Conservation (phyloP, 768 basidiomycete genomes). For the Boletus bicolor region DNA sequence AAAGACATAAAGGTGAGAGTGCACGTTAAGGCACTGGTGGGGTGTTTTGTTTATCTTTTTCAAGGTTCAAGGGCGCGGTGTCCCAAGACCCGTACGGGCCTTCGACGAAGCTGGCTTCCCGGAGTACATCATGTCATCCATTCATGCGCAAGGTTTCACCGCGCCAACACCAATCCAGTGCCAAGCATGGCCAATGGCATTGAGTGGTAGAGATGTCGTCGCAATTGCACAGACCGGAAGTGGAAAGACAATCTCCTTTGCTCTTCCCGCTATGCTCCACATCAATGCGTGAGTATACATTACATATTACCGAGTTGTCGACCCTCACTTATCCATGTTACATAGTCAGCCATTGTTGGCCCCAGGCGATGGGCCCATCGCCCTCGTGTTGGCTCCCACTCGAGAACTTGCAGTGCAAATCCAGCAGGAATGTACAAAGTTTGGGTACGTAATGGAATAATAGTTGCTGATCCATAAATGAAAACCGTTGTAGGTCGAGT, state of each 20-base stretch:
- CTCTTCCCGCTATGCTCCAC: constrained; percentile 98
- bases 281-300: constrained; percentile 85
- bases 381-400: constrained; percentile 93
- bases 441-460: constrained; percentile 59
- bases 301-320: not conserved
- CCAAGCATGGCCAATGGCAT: constrained; percentile 99
- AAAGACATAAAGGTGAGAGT: constrained; percentile 83
- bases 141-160: constrained; percentile 90
- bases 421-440: constrained; percentile 98
- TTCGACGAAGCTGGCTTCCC: constrained; percentile 98
- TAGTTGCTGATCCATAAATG: not conserved
- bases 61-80: constrained; percentile 81
- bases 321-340: constrained; percentile 2
- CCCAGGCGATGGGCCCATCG: constrained; percentile 96
- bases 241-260: constrained; percentile 98
- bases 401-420: constrained; percentile 99
- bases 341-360: constrained; percentile 84
- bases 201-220: constrained; percentile 89
- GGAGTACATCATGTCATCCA: constrained; percentile 91
- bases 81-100: constrained; percentile 85
- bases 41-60: not conserved
- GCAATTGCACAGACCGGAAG: constrained; percentile 98
- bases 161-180: constrained; percentile 95
- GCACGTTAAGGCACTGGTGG: not conserved
- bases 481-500: constrained; percentile 52